Evolutionary conservation across 2,329 filamentous ascomycete species (phyloP), one percentile per base, ranked within the genome.

Genomic region (Aspergillus oerlinghausenensis): DNA sequence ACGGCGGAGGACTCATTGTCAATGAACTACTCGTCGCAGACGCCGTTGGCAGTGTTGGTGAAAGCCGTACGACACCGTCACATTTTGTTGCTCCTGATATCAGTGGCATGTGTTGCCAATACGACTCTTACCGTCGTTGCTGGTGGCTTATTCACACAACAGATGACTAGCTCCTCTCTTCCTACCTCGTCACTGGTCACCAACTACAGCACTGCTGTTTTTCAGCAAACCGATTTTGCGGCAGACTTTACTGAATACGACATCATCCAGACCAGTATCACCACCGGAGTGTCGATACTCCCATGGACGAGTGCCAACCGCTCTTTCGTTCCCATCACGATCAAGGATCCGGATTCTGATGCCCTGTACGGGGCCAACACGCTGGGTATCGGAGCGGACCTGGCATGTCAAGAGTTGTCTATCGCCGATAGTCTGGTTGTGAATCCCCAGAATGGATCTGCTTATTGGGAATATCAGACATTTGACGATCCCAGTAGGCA

Each of bases 231-330:
- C 3, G 68, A 71, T 32, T 72, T 71, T 55, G 66, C 70, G 0
- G 67, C 64, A 2, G 66, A 72, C 35, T 72, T 72, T 26, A 71
- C 69, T 2, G 69, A 71, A 49, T 71, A 72, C 55, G 69, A 72
- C 40, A 52, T 72, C 35, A 72, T 72, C 10, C 69, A 72, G 49
- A 70, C 67, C 7, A 72, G 70, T 43, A 70, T 72, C 40, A 70
- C 65, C 17, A 72, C 69, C 28, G 69, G 69, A 0, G 60, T 70
- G 2, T 66, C 69, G 4, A 60, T 70, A 54, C 57, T 72, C 4
- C 56, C 70, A 0, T 72, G 70, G 70, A 72, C 69, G 1, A 66
- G 65, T 25, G 55, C 69, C 8, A 68, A 70, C 19, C 60, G 66
- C 25, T 70, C 70, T 1, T 72, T 72, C 19, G 55, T 69, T 2